Evolutionary conservation across 78 protist species (phyloP), one percentile per base, ranked within the genome.

Genomic region (Salpingoeca rosetta): DNA sequence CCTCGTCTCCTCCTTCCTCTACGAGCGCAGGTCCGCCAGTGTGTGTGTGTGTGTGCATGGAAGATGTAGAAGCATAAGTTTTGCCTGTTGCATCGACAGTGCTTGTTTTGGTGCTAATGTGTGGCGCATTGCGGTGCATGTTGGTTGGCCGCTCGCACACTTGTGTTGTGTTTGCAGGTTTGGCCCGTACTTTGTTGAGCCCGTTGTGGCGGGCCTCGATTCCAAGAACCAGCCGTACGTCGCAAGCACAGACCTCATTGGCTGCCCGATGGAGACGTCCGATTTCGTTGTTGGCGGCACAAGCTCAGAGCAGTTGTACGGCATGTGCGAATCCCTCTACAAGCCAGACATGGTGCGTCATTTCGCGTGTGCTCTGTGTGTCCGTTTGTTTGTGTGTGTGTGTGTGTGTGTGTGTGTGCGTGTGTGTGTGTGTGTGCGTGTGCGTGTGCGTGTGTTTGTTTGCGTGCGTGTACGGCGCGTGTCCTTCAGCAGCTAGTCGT

Each of bases 131-230:
- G n/a, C n/a, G n/a, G n/a, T n/a, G n/a, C n/a, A n/a, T n/a, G n/a
- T n/a, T n/a, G n/a, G n/a, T n/a, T n/a, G n/a, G n/a, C n/a, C n/a
- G n/a, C n/a, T n/a, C n/a, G n/a, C n/a, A n/a, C n/a, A n/a, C n/a
- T n/a, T n/a, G n/a, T n/a, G n/a, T n/a, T n/a, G n/a, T n/a, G n/a
- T n/a, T n/a, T n/a, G n/a, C 77, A 87, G 98, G 38, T 97, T 97
- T 56, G 98, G 98, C 28, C 98, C 98, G 73, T 96, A 88, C 42
- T 96, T 96, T 79, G 73, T 88, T 2, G 96, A 96, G 89, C 98
- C 98, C 28, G 89, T 98, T 28, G 87, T 98, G 36, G 95, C 94
- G 31, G 98, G 99, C 42, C 86, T 98, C 24, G 95, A 93, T 39
- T 87, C 44, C 3, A 44, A 79, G 56, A 42, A 38, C 74, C 35